Percentiles rank a stretch among this genome's conserved stretches.
Conservation (phyloP, 2,329 filamentous ascomycete species). For the Hymenoscyphus fructigenus region DNA sequence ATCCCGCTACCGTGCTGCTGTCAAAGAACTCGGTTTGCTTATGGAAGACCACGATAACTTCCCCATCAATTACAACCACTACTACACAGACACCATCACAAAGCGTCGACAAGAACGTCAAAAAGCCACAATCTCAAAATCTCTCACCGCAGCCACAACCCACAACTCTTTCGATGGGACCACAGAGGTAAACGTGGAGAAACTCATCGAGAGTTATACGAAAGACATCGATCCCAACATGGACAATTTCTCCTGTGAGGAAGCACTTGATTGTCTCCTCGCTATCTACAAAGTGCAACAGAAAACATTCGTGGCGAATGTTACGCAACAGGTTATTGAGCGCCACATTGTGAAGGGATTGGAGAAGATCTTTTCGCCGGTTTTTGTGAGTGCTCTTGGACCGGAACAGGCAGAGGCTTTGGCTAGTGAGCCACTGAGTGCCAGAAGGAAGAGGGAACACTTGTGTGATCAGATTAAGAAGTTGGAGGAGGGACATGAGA, state of each 20-base stretch:
- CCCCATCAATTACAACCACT: constrained; percentile 41
- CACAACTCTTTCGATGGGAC: neutral
- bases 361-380: constrained; percentile 34
- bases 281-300: constrained; percentile 38
- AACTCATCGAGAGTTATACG: constrained; percentile 11
- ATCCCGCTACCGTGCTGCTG: neutral
- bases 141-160: neutral
- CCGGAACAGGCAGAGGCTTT: constrained; percentile 23
- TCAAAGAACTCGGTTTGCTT: constrained; percentile 17
- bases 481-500: constrained; percentile 29
- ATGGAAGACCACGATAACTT: constrained; percentile 33
- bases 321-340: constrained; percentile 38
- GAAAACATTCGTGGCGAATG: constrained; percentile 38
- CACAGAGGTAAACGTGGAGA: constrained; percentile 15
- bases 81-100: constrained; percentile 37
- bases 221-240: constrained; percentile 27
- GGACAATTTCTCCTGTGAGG: constrained; percentile 34
- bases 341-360: constrained; percentile 36
- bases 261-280: constrained; percentile 34
- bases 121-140: constrained; percentile 3
- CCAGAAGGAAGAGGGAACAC: constrained; percentile 26
- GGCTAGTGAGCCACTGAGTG: constrained; percentile 30
- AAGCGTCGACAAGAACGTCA: constrained; percentile 23
- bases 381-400: constrained; percentile 25
- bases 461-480: constrained; percentile 33